Conservation (phyloP, 345 rosid species). For the Eucalyptus brandiana region DNA sequence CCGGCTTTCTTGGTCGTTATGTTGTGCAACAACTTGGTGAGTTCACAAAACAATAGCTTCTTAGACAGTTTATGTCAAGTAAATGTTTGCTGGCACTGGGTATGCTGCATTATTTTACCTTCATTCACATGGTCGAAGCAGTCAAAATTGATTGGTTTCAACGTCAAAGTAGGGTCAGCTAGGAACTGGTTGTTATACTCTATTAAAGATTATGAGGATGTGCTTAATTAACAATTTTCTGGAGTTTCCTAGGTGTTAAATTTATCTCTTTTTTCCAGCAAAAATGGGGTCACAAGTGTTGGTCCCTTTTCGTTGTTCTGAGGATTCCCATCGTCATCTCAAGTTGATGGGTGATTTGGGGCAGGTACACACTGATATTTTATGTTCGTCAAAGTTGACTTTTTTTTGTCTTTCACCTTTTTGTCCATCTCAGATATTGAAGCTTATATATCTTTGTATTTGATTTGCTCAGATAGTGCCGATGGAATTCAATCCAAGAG, state of each 20-base stretch:
- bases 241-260: neutral
- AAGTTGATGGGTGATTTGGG: slow-evolving; percentile 99
- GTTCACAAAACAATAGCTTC: neutral
- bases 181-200: neutral
- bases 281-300: slow-evolving; percentile 96
- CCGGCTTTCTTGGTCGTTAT: slow-evolving; percentile 98
- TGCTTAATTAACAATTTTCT: neutral
- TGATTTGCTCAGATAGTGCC: slow-evolving; percentile 67
- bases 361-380: slow-evolving; percentile 39
- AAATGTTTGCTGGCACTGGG: neutral
- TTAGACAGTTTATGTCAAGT: neutral
- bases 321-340: slow-evolving; percentile 86
- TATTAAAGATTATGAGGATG: neutral
- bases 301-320: slow-evolving; percentile 95
- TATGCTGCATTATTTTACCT: neutral
- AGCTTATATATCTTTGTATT: neutral
- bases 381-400: neutral
- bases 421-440: neutral
- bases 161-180: neutral
- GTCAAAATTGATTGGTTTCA: neutral
- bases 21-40: slow-evolving; percentile 97
- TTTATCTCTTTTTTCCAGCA: slow-evolving; percentile 25
- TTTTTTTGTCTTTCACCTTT: neutral
- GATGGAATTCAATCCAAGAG: slow-evolving; percentile 83
- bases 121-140: neutral